These are phyloP conservation scores for Clonostachys solani DNA, from an alignment of 2,329 filamentous ascomycete species.

Conservation along the genomic window DNA sequence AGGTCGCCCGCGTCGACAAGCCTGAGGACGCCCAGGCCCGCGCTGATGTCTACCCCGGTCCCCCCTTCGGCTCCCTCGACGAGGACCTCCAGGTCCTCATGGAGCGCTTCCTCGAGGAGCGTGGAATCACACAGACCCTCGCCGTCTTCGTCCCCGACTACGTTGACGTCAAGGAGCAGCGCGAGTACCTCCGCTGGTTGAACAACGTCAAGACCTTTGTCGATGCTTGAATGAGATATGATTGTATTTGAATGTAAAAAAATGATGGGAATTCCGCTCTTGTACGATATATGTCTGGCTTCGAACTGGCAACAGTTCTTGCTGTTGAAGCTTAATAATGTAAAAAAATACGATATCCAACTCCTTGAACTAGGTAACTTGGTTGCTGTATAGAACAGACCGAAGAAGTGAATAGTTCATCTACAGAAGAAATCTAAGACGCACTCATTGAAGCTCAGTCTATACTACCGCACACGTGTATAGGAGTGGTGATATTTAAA, in stretches of 20 bases:
- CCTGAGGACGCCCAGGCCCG: constrained; percentile 75
- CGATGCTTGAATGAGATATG: constrained; percentile 50
- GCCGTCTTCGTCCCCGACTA: constrained; percentile 93
- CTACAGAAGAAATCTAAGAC: no score
- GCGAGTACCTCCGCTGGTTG: constrained; percentile 91
- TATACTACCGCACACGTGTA: no score
- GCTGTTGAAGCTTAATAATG: no score
- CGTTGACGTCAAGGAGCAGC: constrained; percentile 97
- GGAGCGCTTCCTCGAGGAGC: constrained; percentile 92
- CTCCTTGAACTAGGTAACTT: not conserved
- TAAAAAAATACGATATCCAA: not conserved
- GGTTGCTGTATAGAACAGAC: no score
- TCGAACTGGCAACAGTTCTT: no score
- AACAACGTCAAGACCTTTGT: constrained; percentile 83
- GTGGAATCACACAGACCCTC: constrained; percentile 81
- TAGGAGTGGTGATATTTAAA: no score
- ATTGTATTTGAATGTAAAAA: not conserved
- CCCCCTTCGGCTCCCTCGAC: constrained; percentile 89
- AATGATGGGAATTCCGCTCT: not conserved
- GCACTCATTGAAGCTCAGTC: no score
- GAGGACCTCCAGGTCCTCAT: constrained; percentile 91
- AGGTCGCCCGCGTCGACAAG: constrained; percentile 70
- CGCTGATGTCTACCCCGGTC: constrained; percentile 80
- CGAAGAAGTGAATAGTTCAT: no score
- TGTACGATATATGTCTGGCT: not conserved